phyloP scores from a whole-genome alignment of 192 early-diverging fungal genomes.

The Coemansia sp. region DNA sequence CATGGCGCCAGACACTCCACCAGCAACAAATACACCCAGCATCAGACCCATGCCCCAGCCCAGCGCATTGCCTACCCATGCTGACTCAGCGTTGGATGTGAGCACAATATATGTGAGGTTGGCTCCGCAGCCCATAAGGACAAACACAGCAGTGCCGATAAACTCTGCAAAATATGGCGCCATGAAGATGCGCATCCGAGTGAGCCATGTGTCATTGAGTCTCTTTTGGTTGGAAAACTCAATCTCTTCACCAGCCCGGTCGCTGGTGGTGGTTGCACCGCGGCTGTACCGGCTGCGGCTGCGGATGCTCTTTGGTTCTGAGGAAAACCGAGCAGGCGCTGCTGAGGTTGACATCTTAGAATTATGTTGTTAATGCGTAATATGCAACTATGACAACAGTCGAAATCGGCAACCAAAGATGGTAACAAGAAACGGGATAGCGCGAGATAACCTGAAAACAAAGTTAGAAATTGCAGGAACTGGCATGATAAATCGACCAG shows the following conservation, averaged over 20 bases:
- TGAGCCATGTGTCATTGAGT: slow-evolving; percentile 40
- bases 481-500: too few relatives aligned
- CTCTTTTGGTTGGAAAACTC: slow-evolving; percentile 45
- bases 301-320: slow-evolving; percentile 8
- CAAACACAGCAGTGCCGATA: slow-evolving; percentile 49
- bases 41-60: slow-evolving; percentile 57
- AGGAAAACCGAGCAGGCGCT: slow-evolving; percentile 14
- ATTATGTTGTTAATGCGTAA: not conserved
- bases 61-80: slow-evolving; percentile 55
- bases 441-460: too few relatives aligned
- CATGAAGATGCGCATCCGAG: slow-evolving; percentile 44
- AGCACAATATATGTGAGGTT: slow-evolving; percentile 46
- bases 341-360: slow-evolving; percentile 17
- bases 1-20: slow-evolving; percentile 51
- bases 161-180: slow-evolving; percentile 58
- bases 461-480: too few relatives aligned
- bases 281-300: slow-evolving; percentile 15
- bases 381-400: slow-evolving; percentile 1
- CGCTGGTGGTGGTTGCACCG: slow-evolving; percentile 16
- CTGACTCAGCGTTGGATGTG: slow-evolving; percentile 49
- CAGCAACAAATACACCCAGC: slow-evolving; percentile 49
- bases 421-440: too few relatives aligned
- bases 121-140: slow-evolving; percentile 49
- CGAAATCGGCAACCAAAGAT: too few relatives aligned
- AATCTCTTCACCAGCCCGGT: slow-evolving; percentile 48